These are phyloP conservation scores for Lenwebbia sp. DNA, from an alignment of 345 rosid genomes.

Conservation along the genomic window DNA sequence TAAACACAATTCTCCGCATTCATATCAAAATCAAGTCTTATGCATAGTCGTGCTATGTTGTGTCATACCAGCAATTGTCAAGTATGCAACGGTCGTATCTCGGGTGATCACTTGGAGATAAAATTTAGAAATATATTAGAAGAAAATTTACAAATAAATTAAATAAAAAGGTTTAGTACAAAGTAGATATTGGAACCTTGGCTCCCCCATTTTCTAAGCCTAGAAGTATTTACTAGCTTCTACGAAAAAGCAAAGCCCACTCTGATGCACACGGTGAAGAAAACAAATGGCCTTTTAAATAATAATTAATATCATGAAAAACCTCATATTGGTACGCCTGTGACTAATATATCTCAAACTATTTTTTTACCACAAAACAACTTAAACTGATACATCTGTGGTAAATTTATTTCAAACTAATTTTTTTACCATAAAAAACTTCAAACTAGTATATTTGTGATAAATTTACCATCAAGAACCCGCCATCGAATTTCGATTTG, in stretches of 20 bases:
- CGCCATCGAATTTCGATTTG: not conserved
- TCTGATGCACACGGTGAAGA: not conserved
- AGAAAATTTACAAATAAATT: not conserved
- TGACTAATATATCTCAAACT: no score
- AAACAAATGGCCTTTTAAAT: not conserved
- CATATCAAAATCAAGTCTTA: not conserved
- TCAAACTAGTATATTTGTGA: no score
- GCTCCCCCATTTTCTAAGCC: not conserved
- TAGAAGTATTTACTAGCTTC: not conserved
- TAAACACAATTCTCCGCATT: not conserved
- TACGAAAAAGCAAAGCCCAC: not conserved
- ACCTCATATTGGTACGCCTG: no score
- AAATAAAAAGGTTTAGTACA: not conserved
- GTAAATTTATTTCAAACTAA: no score
- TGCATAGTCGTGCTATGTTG: not conserved
- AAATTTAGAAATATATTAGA: not conserved
- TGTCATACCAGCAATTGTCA: not conserved
- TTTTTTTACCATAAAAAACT: no score
- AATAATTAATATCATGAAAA: no score
- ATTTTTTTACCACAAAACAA: no score
- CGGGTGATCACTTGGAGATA: not conserved
- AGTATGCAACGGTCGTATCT: not conserved
- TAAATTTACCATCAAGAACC: not conserved
- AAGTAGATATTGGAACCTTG: not conserved
- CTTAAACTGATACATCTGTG: no score